These are phyloP conservation scores for Micromonas pusilla DNA, from an alignment of 139 green algal genomes.

Conservation along the genomic window DNA sequence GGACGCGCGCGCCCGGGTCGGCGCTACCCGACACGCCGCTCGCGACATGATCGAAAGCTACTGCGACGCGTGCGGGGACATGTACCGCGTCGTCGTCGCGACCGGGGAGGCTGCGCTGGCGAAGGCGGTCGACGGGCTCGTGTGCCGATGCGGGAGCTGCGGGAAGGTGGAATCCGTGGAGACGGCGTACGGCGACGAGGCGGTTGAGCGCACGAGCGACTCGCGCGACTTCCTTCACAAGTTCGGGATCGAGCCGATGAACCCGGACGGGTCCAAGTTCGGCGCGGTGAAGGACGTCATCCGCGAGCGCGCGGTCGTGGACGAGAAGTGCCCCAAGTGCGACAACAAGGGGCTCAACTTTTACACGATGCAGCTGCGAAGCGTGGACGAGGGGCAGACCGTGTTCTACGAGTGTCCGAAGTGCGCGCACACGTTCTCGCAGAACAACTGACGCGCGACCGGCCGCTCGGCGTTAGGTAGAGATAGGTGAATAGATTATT, in stretches of 20 bases:
- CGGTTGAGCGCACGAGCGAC: not conserved
- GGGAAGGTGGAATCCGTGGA: not conserved
- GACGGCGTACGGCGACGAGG: not conserved
- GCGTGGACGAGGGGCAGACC: conserved; percentile 52
- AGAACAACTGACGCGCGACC: conserved; percentile 31
- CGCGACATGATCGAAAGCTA: no score
- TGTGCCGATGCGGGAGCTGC: not conserved
- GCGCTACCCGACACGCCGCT: no score
- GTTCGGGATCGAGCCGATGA: conserved; percentile 23
- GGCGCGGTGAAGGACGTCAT: not conserved
- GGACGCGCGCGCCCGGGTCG: no score
- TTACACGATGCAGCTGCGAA: conserved; percentile 54
- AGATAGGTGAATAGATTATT: not conserved
- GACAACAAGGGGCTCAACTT: conserved; percentile 45
- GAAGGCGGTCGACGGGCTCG: not conserved
- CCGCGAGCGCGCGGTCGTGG: conserved; percentile 31
- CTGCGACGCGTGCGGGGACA: not conserved
- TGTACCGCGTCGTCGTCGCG: conserved; percentile 5
- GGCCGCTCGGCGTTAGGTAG: no score
- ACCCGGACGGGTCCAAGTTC: conserved; percentile 14
- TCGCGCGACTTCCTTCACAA: not conserved
- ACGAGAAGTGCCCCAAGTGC: conserved; percentile 51
- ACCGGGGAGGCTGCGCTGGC: conserved; percentile 27
- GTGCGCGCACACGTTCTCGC: conserved; percentile 36
- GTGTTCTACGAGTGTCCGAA: conserved; percentile 57